Evolutionary conservation across 441 rosid genomes (phyloP).

Genomic region (Manihot esculenta): DNA sequence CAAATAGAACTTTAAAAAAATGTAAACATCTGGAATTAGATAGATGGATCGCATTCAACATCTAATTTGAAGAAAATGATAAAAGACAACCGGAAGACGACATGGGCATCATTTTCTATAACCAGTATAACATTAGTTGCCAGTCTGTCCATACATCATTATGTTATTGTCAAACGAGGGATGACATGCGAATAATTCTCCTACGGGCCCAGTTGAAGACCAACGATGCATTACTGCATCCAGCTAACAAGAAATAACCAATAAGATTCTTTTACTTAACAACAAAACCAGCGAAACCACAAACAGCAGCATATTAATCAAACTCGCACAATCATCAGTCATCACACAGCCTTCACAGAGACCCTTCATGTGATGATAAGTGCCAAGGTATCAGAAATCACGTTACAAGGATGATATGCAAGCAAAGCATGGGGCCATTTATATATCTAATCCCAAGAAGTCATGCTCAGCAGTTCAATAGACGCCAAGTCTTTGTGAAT

Average conservation of each 20-base stretch:
- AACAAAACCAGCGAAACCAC: not conserved
- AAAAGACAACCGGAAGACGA: not conserved
- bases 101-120: not conserved
- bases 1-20: too few relatives aligned
- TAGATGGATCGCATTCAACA: too few relatives aligned
- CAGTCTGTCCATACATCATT: not conserved
- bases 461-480: not conserved
- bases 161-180: too few relatives aligned
- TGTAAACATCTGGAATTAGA: too few relatives aligned
- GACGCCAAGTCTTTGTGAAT: not conserved
- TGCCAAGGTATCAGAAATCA: not conserved
- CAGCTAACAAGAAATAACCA: not conserved
- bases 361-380: not conserved
- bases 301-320: not conserved
- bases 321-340: not conserved
- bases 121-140: not conserved
- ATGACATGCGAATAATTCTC: not conserved
- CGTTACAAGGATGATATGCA: conserved; percentile 6
- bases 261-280: not conserved
- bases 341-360: not conserved
- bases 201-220: not conserved
- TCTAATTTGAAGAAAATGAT: not conserved
- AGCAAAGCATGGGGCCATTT: conserved; percentile 4
- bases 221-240: not conserved
- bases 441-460: conserved; percentile 3